Evolutionary conservation across 495 filamentous ascomycete genomes (phyloP).

Genomic region (Neurospora sp.): DNA sequence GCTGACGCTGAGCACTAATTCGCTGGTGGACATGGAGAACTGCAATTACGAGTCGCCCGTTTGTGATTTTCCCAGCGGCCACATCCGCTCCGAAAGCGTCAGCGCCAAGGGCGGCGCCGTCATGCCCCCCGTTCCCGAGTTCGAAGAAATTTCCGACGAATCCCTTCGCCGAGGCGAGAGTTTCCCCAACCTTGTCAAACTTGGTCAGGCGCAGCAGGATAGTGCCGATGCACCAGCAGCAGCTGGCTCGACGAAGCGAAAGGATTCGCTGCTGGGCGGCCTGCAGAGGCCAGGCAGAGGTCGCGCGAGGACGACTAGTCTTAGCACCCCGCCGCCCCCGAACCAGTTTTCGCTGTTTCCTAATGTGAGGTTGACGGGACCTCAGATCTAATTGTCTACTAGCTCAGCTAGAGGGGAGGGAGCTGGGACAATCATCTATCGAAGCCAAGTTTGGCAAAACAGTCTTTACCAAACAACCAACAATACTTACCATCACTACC

Average conservation of each 20-base stretch:
- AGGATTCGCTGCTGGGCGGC: slow-evolving; percentile 14
- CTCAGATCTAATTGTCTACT: slow-evolving; percentile 13
- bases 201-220: slow-evolving; percentile 4
- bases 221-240: neutral
- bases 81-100: slow-evolving; percentile 14
- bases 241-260: slow-evolving; percentile 10
- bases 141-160: slow-evolving; percentile 11
- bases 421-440: neutral
- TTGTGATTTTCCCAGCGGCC: neutral
- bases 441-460: neutral
- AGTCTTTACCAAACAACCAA: neutral
- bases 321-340: slow-evolving; percentile 29
- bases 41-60: neutral
- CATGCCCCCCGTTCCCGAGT: slow-evolving; percentile 25
- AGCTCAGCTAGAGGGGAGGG: neutral
- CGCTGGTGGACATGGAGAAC: slow-evolving; percentile 22
- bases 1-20: slow-evolving; percentile 33
- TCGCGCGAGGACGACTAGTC: slow-evolving; percentile 25
- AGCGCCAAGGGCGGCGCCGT: neutral
- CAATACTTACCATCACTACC: neutral
- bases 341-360: slow-evolving; percentile 34
- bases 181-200: slow-evolving; percentile 14
- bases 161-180: slow-evolving; percentile 10
- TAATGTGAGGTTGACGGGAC: slow-evolving; percentile 12
- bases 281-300: slow-evolving; percentile 6